Evolutionary conservation across 2,329 filamentous ascomycete genomes (phyloP).

Genomic region (Thyridium curvatum): DNA sequence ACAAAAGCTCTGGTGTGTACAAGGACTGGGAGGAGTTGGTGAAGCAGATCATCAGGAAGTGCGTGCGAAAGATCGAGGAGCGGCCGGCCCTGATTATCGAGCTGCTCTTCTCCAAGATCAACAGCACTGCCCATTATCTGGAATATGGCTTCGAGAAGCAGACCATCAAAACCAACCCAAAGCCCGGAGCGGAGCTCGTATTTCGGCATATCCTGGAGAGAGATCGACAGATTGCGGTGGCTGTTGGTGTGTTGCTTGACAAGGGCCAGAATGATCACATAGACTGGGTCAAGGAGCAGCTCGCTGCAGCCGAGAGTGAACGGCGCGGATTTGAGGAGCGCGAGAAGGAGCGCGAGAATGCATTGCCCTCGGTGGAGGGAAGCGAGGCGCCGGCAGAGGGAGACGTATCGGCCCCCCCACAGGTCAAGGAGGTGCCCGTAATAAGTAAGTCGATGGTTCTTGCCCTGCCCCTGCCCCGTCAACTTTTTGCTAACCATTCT

Average conservation of each 20-base stretch:
- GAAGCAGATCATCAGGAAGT: slow-evolving; percentile 74
- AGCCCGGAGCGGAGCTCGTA: slow-evolving; percentile 74
- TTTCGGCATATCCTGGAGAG: slow-evolving; percentile 66
- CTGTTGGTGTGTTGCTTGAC: slow-evolving; percentile 72
- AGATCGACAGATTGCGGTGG: slow-evolving; percentile 71
- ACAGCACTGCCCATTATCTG: slow-evolving; percentile 75
- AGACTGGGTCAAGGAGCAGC: slow-evolving; percentile 72
- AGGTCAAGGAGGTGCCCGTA: slow-evolving; percentile 34
- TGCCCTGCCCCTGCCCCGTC: slow-evolving; percentile 7
- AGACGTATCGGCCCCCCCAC: slow-evolving; percentile 1
- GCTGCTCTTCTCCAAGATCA: slow-evolving; percentile 90
- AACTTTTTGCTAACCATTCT: slow-evolving; percentile 9
- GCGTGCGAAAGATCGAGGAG: slow-evolving; percentile 78
- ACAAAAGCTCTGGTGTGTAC: slow-evolving; percentile 59
- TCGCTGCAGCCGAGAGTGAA: slow-evolving; percentile 64
- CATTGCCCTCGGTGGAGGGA: slow-evolving; percentile 40
- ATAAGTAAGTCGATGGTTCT: slow-evolving; percentile 40
- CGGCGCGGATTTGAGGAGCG: slow-evolving; percentile 71
- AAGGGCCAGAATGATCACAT: slow-evolving; percentile 70
- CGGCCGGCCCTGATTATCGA: slow-evolving; percentile 82
- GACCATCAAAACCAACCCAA: slow-evolving; percentile 52
- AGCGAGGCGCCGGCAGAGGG: slow-evolving; percentile 17
- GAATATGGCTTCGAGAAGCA: slow-evolving; percentile 88
- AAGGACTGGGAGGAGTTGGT: slow-evolving; percentile 90
- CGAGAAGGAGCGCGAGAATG: slow-evolving; percentile 60